Conservation (phyloP, 805 yeast species). For the Ogataea ramenticola region DNA sequence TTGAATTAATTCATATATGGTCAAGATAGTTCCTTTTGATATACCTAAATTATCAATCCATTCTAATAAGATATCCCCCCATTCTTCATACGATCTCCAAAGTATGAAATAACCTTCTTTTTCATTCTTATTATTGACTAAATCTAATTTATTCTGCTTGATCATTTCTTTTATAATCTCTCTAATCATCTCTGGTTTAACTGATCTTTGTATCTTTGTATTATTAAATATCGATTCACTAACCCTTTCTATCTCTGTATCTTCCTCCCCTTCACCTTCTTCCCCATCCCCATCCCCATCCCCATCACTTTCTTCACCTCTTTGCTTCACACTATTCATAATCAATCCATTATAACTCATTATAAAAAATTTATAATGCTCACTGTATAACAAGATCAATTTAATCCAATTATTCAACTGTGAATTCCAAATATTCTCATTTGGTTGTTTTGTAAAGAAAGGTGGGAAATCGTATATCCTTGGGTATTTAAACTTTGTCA, state of each 20-base stretch:
- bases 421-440: slow-evolving; percentile 65
- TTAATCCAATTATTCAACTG: slow-evolving; percentile 77
- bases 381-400: slow-evolving; percentile 56
- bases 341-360: slow-evolving; percentile 33
- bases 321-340: slow-evolving; percentile 13
- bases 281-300: slow-evolving; percentile 17
- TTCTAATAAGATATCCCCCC: slow-evolving; percentile 59
- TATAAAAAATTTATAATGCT: slow-evolving; percentile 46
- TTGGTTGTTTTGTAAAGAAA: slow-evolving; percentile 83
- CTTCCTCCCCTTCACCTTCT: slow-evolving; percentile 21
- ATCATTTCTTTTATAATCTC: slow-evolving; percentile 56
- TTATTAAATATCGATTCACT: slow-evolving; percentile 39
- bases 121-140: slow-evolving; percentile 38
- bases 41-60: slow-evolving; percentile 68
- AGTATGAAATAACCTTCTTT: slow-evolving; percentile 46
- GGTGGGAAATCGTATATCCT: slow-evolving; percentile 78
- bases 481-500: slow-evolving; percentile 30
- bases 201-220: slow-evolving; percentile 40
- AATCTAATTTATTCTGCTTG: slow-evolving; percentile 47
- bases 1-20: slow-evolving; percentile 71
- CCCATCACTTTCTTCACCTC: no score
- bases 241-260: not conserved
- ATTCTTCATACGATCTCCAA: slow-evolving; percentile 62
- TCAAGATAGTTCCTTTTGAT: slow-evolving; percentile 67
- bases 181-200: slow-evolving; percentile 46